Evolutionary conservation across 192 early-diverging fungal species (phyloP), one percentile per base, ranked within the genome.

Genomic region (Podila epicladia): DNA sequence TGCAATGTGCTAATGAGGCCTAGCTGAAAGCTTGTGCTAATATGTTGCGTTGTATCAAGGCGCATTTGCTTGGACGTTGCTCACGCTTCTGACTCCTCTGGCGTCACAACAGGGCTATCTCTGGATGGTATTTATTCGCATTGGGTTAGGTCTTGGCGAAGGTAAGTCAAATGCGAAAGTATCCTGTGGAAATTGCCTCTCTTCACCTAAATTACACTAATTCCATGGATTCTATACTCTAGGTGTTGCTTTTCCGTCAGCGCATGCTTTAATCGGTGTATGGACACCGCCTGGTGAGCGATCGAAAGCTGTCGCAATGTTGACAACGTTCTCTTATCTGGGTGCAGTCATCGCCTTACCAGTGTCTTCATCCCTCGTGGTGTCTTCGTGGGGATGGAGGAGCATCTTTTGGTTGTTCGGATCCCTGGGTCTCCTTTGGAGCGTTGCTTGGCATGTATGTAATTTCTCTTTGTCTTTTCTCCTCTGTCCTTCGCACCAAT

Each of bases 321-420:
- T 74, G 3, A 82, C 83, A 50, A 68, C 76, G 17, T 70, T 72
- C 41, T 22, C 64, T n/a, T 75, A 76, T 59, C 11, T 75, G 28
- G 83, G 83, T 1, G 58, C 77, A 41, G 71, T 84, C 29, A 70
- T 84, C 37, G 77, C 83, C 9, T 66, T 84, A n/a, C 83, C 83
- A 31, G 62, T 65, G 20, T 82, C 83, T 11, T 77, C 83, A 12
- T 69, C 73, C 12, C 62, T 84, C 32, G 83, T 79, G 7, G 73
- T 72, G 3, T 67, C 74, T 22, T 69, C 77, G 0, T 79, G 76
- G 72, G 83, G 83, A 17, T 84, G 83, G 83, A 65, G 78, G 48
- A 73, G 83, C 41, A 76, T 84, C 45, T 84, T 84, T 67, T 84
- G 71, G 65, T 35, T 84, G 4, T 84, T 84, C 69, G 77, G 83